A percentile compares a stretch with the other conserved stretches of the same genome.
phyloP scores from a whole-genome alignment of 305 asterid species.

The Withania somnifera region DNA sequence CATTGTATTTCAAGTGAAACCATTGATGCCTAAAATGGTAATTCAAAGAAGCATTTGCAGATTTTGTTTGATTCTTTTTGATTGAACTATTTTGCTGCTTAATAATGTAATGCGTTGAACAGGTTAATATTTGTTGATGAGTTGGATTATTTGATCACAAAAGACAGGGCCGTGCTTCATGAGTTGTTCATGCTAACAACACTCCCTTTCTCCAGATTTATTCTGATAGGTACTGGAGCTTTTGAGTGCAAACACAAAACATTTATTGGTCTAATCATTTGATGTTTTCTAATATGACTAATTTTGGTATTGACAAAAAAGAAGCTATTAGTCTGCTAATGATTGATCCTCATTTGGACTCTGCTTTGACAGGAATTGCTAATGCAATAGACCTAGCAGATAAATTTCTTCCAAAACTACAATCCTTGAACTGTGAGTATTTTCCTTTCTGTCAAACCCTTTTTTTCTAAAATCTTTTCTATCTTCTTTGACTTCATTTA shows the following conservation, averaged over 20 bases:
- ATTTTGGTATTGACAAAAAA: not conserved
- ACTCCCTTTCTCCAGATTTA: constrained; percentile 80
- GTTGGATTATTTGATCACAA: constrained; percentile 88
- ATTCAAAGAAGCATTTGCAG: not conserved
- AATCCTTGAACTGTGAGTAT: constrained; percentile 73
- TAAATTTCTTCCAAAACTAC: constrained; percentile 84
- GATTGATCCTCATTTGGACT: constrained; percentile 6
- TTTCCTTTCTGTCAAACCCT: constrained; percentile 1
- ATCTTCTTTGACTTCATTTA: not conserved
- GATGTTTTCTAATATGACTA: not conserved
- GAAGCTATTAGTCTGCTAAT: not conserved
- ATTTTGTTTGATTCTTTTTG: not conserved
- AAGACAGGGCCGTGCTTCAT: constrained; percentile 76
- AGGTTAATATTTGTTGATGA: constrained; percentile 85
- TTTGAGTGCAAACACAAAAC: not conserved
- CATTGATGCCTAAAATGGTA: not conserved
- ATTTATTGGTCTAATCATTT: not conserved
- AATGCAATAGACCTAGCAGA: constrained; percentile 96
- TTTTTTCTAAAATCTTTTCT: not conserved
- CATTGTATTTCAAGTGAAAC: not conserved
- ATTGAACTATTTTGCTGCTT: not conserved
- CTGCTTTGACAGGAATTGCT: constrained; percentile 64
- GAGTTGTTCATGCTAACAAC: constrained; percentile 90
- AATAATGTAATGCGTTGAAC: constrained; percentile 13
- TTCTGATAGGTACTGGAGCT: constrained; percentile 55